Evolutionary conservation across 768 basidiomycete genomes (phyloP).

Genomic region (Pleurotus platypus): DNA sequence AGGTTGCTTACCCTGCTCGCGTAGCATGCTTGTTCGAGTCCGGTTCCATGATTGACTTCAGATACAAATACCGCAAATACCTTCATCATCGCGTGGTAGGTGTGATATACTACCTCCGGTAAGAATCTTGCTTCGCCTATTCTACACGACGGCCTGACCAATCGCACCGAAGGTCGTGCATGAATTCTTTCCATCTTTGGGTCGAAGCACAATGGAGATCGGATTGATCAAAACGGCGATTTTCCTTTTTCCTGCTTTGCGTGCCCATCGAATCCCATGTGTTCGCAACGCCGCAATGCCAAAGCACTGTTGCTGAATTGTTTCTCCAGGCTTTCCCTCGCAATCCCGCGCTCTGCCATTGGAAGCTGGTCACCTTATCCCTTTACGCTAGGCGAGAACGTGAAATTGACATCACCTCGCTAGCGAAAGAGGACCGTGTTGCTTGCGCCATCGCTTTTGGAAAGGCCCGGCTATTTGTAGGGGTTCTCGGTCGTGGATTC

Average conservation of each 20-base stretch:
- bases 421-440: neutral
- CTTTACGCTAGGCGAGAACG: neutral
- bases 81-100: too few relatives aligned
- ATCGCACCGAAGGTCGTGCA: slow-evolving; percentile 5
- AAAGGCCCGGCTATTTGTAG: neutral
- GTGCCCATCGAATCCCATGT: slow-evolving; percentile 1
- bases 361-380: neutral
- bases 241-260: slow-evolving; percentile 3
- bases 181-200: neutral
- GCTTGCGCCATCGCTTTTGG: slow-evolving; percentile 2
- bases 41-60: too few relatives aligned
- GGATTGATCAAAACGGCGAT: neutral
- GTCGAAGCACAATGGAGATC: neutral
- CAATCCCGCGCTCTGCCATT: neutral
- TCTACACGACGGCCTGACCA: neutral
- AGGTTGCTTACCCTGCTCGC: too few relatives aligned
- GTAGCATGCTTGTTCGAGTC: too few relatives aligned
- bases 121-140: neutral
- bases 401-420: neutral
- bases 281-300: neutral
- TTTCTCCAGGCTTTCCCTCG: neutral
- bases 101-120: too few relatives aligned
- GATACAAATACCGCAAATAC: too few relatives aligned
- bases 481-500: neutral
- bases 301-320: neutral